Conservation (phyloP, 176 grass and related monocot genomes). For the Oryza glaberrima region DNA sequence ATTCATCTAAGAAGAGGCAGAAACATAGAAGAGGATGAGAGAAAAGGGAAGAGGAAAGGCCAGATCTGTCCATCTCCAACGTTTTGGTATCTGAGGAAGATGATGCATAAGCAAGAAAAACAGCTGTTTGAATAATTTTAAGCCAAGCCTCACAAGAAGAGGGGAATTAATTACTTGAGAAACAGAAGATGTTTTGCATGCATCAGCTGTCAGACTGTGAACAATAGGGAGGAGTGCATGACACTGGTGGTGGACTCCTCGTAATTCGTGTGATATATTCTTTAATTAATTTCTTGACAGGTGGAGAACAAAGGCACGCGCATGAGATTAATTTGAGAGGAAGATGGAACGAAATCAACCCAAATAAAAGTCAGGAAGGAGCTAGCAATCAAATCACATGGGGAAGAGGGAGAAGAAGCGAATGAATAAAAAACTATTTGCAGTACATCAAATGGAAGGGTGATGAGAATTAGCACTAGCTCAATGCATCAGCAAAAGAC, state of each 20-base stretch:
- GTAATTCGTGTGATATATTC: constrained; percentile 28
- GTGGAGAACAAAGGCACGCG: neutral
- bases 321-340: too few species aligned
- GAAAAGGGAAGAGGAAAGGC: neutral
- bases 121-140: neutral
- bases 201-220: neutral
- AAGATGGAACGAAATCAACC: neutral
- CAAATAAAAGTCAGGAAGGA: neutral
- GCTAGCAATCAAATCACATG: neutral
- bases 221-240: neutral
- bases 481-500: neutral
- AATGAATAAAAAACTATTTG: constrained; percentile 19
- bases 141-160: neutral
- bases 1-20: neutral
- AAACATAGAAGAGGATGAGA: neutral
- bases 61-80: constrained; percentile 22
- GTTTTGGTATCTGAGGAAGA: neutral
- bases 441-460: constrained; percentile 1
- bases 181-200: constrained; percentile 25
- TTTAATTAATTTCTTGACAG: neutral
- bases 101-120: neutral
- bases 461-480: neutral
- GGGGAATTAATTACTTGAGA: neutral
- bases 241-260: constrained; percentile 14
- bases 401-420: neutral